These are phyloP conservation scores for Solanum chaucha DNA, from an alignment of 257 asterid genomes.

Conservation along the genomic window DNA sequence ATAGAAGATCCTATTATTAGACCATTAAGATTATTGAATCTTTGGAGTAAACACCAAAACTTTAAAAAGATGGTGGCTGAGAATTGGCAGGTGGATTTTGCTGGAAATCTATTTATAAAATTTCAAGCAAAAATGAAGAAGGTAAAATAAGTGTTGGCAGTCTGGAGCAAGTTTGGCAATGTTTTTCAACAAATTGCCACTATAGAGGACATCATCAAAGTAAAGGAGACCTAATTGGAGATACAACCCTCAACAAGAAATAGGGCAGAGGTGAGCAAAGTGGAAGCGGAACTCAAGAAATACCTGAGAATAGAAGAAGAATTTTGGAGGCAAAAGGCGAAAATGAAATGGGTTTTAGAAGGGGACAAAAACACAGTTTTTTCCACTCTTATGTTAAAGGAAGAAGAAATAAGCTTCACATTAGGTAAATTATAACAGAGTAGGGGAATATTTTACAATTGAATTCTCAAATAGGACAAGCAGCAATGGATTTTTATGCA, in stretches of 20 bases:
- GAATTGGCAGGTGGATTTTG: too few species aligned
- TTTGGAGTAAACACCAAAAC: background rate
- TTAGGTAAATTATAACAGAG: too few species aligned
- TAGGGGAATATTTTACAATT: background rate
- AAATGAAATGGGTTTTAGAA: too few species aligned
- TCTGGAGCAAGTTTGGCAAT: too few species aligned
- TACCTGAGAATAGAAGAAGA: too few species aligned
- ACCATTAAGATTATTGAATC: background rate
- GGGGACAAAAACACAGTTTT: background rate
- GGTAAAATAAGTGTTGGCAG: background rate
- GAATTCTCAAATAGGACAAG: background rate
- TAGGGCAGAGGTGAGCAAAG: too few species aligned
- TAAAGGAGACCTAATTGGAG: too few species aligned
- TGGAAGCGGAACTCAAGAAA: background rate
- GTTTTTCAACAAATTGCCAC: background rate
- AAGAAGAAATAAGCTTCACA: too few species aligned
- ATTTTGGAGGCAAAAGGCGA: background rate
- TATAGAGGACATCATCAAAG: too few species aligned
- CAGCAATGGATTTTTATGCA: fast-evolving
- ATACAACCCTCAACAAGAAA: background rate
- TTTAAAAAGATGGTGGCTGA: too few species aligned
- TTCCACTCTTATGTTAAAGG: background rate
- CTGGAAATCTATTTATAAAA: too few species aligned
- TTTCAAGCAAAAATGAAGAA: too few species aligned
- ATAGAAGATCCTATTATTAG: background rate